Percentiles rank a stretch among this genome's conserved stretches.
These are phyloP conservation scores for Cantharellus anzutake DNA, from an alignment of 768 basidiomycete species.

Conservation along the genomic window DNA sequence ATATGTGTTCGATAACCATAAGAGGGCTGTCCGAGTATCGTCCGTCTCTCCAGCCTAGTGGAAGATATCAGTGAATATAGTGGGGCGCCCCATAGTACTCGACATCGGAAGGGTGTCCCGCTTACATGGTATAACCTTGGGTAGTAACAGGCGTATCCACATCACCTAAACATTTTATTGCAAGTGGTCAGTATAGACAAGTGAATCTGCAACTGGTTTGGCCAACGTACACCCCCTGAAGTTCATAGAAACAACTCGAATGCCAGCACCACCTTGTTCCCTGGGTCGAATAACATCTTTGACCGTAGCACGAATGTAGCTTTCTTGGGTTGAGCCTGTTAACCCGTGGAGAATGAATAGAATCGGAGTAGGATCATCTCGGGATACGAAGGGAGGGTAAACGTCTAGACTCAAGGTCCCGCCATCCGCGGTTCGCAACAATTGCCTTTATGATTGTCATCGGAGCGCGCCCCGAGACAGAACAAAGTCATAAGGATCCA, in stretches of 20 bases:
- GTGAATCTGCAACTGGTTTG: neutral
- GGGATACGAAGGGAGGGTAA: constrained; percentile 13
- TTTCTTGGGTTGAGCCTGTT: constrained; percentile 16
- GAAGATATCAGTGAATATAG: neutral
- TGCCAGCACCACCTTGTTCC: neutral
- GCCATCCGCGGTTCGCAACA: constrained; percentile 21
- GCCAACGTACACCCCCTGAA: neutral
- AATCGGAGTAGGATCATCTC: constrained; percentile 24
- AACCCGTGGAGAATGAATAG: constrained; percentile 26
- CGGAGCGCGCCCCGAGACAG: neutral
- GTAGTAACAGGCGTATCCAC: neutral
- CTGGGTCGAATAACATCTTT: neutral
- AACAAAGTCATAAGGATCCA: neutral
- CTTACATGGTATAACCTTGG: neutral
- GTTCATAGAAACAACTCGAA: neutral
- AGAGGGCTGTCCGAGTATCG: constrained; percentile 65
- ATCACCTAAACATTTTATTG: neutral
- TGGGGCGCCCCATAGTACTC: neutral
- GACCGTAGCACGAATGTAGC: neutral
- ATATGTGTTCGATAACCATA: constrained; percentile 51
- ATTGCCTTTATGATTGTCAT: neutral
- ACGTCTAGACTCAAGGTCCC: constrained; percentile 20
- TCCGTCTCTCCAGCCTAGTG: constrained; percentile 58
- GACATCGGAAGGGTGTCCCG: neutral
- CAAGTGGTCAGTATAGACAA: neutral